Evolutionary conservation across 441 rosid genomes (phyloP).

Genomic region (Adansonia grandidieri): DNA sequence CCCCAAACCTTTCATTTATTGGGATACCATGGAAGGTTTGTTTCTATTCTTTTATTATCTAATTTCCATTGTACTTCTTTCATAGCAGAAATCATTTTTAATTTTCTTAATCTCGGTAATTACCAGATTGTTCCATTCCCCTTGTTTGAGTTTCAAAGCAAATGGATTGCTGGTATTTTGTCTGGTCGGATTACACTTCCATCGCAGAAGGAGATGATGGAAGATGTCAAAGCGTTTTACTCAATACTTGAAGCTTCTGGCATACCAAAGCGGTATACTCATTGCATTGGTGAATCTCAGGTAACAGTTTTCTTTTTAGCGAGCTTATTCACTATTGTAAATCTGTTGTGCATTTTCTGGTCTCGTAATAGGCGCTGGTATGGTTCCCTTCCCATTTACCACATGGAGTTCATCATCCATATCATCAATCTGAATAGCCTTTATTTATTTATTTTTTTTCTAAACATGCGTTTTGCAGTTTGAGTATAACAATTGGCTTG

Average conservation of each 20-base stretch:
- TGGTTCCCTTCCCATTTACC: background rate
- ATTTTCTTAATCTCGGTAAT: conserved; percentile 47
- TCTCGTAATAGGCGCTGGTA: background rate
- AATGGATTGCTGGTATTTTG: conserved; percentile 76
- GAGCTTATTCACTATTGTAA: background rate
- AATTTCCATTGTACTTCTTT: conserved; percentile 23
- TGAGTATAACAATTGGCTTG: conserved; percentile 68
- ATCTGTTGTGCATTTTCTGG: background rate
- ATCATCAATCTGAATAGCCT: background rate
- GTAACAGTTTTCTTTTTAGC: conserved; percentile 31
- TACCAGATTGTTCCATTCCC: conserved; percentile 56
- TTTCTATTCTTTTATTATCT: conserved; percentile 20
- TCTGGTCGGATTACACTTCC: conserved; percentile 65
- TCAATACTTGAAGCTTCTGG: conserved; percentile 48
- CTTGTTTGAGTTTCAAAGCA: conserved; percentile 67
- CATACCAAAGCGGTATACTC: conserved; percentile 64
- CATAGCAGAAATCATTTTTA: conserved; percentile 54
- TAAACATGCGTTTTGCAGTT: conserved; percentile 37
- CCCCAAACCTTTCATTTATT: conserved; percentile 76
- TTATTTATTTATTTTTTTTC: background rate
- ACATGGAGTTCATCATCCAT: background rate
- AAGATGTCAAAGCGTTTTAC: conserved; percentile 54
- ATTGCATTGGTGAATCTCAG: conserved; percentile 41
- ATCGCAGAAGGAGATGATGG: conserved; percentile 60
- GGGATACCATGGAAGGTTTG: conserved; percentile 78